Base-by-base conservation (phyloP, 257 asterid species). In the Coffea eugenioides region DNA sequence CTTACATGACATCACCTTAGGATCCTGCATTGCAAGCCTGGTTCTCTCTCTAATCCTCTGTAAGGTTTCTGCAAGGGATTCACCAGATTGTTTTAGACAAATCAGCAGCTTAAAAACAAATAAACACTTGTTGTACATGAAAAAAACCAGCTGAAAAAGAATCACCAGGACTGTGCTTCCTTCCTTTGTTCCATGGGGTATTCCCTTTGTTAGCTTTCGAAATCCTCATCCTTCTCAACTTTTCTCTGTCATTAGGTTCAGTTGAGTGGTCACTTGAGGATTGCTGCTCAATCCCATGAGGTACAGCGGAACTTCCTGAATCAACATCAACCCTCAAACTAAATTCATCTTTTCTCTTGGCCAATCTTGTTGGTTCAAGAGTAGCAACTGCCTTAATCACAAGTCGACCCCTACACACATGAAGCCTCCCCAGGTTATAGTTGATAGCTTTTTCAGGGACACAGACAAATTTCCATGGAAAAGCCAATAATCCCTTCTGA, bases 1-100 rank as follows among this genome's bases (percentile, higher is more conserved):
- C 93, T 88, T 91, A 92, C 97, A 91, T 93, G 92, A 91, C 97
- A 87, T 95, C 99, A 93, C 99, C 97, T 95, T 94, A 90, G 99
- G 99, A 84, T 93, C 91, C 92, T 91, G 97, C 99, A 95, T 95
- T 59, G 99, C 99, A 84, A 93, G 89, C 85, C 88, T 88, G 51
- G 99, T 93, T 86, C 91, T 90, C 86, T 94, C 98, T 88, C 82
- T 89, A 75, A 96, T 96, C 91, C 84, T 83, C 89, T 81, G 90
- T 64, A 92, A 71, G 64, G 99, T 96, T 86, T 92, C 99, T 96
- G 97, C 89, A 89, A 51, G 78, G 31, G 62, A 70, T 81, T 31
- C 59, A 70, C 10, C 20, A 2, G 65, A 59, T 48, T 51, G 77
- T 15, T 65, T 13, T 66, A 80, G 12, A 59, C 54, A 27, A 12